Conservation (phyloP, 371 early-diverging fungal species). For the Thermomucor indicae-seudaticae region DNA sequence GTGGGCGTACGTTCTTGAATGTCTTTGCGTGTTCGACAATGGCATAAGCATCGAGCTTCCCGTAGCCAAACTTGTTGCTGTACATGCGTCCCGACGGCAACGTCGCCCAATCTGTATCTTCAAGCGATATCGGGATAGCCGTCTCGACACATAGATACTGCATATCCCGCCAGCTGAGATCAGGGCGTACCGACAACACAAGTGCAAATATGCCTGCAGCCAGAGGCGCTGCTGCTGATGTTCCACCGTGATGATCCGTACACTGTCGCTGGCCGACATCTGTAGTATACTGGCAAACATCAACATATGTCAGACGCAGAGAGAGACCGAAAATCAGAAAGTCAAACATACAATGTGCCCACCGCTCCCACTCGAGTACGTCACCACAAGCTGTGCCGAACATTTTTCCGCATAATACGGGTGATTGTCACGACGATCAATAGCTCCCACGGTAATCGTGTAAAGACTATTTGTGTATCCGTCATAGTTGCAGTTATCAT, state of each 20-base stretch:
- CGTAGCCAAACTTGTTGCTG: constrained; percentile 90
- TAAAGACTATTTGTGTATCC: constrained; percentile 95
- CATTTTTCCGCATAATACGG: constrained; percentile 88
- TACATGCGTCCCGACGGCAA: constrained; percentile 69
- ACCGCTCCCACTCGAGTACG: constrained; percentile 74
- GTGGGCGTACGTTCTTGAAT: constrained; percentile 54
- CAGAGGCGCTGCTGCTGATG: constrained; percentile 88
- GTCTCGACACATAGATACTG: constrained; percentile 80
- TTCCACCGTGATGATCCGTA: constrained; percentile 76
- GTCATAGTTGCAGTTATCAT: constrained; percentile 95
- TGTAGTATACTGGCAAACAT: constrained; percentile 56
- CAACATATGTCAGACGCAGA: background rate
- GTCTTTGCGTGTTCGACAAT: constrained; percentile 71
- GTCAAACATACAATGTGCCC: constrained; percentile 54
- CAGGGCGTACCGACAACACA: constrained; percentile 67
- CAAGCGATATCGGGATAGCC: constrained; percentile 66
- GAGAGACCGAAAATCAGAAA: too few species aligned
- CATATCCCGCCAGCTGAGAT: constrained; percentile 88
- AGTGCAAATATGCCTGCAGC: constrained; percentile 80
- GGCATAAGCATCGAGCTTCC: constrained; percentile 80
- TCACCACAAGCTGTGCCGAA: constrained; percentile 82
- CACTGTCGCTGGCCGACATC: constrained; percentile 61
- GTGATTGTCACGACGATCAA: constrained; percentile 70
- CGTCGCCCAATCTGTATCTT: constrained; percentile 59
- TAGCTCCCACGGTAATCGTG: constrained; percentile 89